phyloP scores from a whole-genome alignment of 2,329 filamentous ascomycete species.

The Fusarium sp. region DNA sequence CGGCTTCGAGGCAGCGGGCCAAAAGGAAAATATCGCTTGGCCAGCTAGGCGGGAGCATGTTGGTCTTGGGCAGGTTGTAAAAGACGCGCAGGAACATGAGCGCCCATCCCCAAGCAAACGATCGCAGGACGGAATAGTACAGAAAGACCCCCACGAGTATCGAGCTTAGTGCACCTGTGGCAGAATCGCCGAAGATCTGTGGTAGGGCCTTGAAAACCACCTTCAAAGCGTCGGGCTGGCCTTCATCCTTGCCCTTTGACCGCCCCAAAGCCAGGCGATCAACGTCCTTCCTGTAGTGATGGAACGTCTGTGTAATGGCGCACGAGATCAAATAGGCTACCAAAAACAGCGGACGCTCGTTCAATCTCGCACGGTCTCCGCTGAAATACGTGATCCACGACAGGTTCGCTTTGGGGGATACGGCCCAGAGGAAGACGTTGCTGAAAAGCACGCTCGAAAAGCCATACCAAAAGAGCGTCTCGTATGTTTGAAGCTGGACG shows the following conservation, averaged over 20 bases:
- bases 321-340: slow-evolving; percentile 79
- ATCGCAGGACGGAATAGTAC: slow-evolving; percentile 76
- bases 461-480: slow-evolving; percentile 83
- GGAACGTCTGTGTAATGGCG: slow-evolving; percentile 77
- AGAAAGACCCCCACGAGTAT: slow-evolving; percentile 66
- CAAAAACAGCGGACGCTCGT: slow-evolving; percentile 89
- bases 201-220: slow-evolving; percentile 59
- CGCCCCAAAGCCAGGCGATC: slow-evolving; percentile 72
- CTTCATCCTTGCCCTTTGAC: slow-evolving; percentile 47
- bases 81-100: slow-evolving; percentile 80
- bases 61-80: slow-evolving; percentile 82
- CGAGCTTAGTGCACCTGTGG: slow-evolving; percentile 59
- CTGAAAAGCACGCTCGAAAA: slow-evolving; percentile 86
- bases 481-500: slow-evolving; percentile 72
- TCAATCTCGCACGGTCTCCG: slow-evolving; percentile 82
- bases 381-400: slow-evolving; percentile 81
- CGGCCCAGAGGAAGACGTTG: slow-evolving; percentile 85
- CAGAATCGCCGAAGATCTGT: slow-evolving; percentile 54
- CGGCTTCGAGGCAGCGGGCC: slow-evolving; percentile 71
- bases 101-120: slow-evolving; percentile 77
- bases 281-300: slow-evolving; percentile 81
- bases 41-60: slow-evolving; percentile 71
- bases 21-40: slow-evolving; percentile 72
- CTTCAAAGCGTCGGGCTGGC: slow-evolving; percentile 52
- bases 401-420: slow-evolving; percentile 72